Conservation (phyloP, 1,139 yeast species). For the Pichia sp. region DNA sequence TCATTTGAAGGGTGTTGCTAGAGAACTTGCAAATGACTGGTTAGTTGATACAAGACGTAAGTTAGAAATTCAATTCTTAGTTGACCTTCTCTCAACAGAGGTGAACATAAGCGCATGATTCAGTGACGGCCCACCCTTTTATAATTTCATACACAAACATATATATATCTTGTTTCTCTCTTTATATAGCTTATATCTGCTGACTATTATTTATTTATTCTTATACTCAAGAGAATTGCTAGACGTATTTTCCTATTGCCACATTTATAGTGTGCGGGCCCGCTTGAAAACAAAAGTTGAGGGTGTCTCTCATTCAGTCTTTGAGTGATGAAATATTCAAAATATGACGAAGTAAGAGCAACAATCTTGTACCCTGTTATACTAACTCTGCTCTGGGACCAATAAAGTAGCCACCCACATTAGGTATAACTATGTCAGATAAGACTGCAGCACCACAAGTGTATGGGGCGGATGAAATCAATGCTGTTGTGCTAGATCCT, state of each 20-base stretch:
- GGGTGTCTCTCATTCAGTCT: neutral
- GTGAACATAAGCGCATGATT: constrained; percentile 26
- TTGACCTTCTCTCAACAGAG: constrained; percentile 61
- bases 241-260: neutral
- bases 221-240: neutral
- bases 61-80: constrained; percentile 78
- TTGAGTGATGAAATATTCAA: neutral
- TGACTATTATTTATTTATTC: neutral
- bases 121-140: neutral
- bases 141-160: neutral
- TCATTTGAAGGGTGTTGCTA: constrained; percentile 88
- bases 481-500: constrained; percentile 87
- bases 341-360: neutral
- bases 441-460: constrained; percentile 39
- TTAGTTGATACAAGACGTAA: constrained; percentile 82
- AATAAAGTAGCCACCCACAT: neutral
- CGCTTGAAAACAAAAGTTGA: neutral
- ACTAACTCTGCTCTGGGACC: neutral
- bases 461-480: constrained; percentile 75
- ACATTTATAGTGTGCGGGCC: neutral
- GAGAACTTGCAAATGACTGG: constrained; percentile 90
- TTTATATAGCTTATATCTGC: constrained; percentile 1
- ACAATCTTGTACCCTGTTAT: neutral
- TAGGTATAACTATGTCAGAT: constrained; percentile 13
- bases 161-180: neutral